These are phyloP conservation scores for Myrica gale DNA, from an alignment of 306 rosid genomes.

Conservation along the genomic window DNA sequence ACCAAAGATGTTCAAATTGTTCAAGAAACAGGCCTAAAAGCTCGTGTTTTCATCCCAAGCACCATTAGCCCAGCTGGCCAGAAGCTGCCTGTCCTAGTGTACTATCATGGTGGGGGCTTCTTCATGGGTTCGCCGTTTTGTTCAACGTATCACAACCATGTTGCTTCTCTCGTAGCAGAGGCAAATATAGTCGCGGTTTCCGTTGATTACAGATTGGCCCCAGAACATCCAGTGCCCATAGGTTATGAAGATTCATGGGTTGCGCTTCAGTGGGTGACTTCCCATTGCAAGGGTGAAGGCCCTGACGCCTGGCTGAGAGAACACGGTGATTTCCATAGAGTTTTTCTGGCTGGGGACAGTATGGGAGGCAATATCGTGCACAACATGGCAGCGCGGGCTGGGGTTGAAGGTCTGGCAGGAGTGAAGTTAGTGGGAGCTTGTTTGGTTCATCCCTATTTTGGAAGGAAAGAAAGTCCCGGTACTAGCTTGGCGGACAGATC, in stretches of 20 bases:
- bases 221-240: not conserved
- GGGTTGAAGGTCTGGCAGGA: not conserved
- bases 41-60: not conserved
- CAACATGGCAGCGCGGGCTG: not conserved
- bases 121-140: slow-evolving; percentile 7
- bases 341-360: not conserved
- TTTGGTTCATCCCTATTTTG: slow-evolving; percentile 8
- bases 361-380: not conserved
- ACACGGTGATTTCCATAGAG: not conserved
- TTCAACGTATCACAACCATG: not conserved
- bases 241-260: slow-evolving; percentile 2
- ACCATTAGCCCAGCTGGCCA: not conserved
- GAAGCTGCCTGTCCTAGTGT: not conserved
- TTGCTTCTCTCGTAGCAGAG: slow-evolving; percentile 1
- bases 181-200: not conserved
- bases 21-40: not conserved
- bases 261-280: slow-evolving; percentile 3
- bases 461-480: not conserved
- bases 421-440: no score
- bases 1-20: slow-evolving; percentile 3
- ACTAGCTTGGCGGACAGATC: not conserved
- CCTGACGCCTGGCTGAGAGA: slow-evolving; percentile 9
- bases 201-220: slow-evolving; percentile 9
- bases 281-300: not conserved
- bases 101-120: slow-evolving; percentile 3